Base-by-base conservation (phyloP, 495 filamentous ascomycete genomes). In the Penicillium longicatenatum region DNA sequence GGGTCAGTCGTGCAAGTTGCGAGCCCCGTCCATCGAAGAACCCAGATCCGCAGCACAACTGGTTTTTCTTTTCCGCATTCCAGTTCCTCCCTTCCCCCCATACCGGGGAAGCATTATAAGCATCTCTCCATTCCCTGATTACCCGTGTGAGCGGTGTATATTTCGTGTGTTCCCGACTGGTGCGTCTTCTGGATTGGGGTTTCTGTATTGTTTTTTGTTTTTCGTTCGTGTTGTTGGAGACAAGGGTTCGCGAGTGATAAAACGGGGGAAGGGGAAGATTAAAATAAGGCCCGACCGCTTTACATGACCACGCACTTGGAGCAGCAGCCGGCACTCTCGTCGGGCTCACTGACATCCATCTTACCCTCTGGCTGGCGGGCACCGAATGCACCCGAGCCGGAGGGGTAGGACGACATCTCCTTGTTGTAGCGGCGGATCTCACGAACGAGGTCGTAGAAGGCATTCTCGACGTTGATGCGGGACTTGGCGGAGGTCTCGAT, bases 401-500 rank as follows among this genome's bases (percentile, higher is more conserved):
- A 82, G 45, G 86, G 83, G 65, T 96, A 87, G 33, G 89, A 89
- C 53, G 91, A 89, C 86, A 98, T 93, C 63, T 97, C 92, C 74
- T 93, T 93, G 84, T 98, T 97, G 79, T 96, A 98, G 68, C 90
- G 86, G 68, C 94, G 86, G 72, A 98, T 98, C 71, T 97, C 94
- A 58, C 95, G 88, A 47, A 98, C 94, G 62, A 97, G 90, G 68
- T 98, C 91, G 81, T 91, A 98, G 79, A 98, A 98, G 51, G 94
- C 93, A 71, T 95, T 91, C 74, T 98, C 95, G 68, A 98, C 94
- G 69, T 98, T 96, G 75, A 94, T 93, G 72, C 93, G 89, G 60
- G 92, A 95, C 79, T 98, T 98, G 59, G 94, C 94, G 41, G 94
- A 98, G 33, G 94, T 98, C 79, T 98, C 94, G 76, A 98, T 96